phyloP scores from a whole-genome alignment of 225 moss, liverwort and hornwort species.

The Neckera pumila region DNA sequence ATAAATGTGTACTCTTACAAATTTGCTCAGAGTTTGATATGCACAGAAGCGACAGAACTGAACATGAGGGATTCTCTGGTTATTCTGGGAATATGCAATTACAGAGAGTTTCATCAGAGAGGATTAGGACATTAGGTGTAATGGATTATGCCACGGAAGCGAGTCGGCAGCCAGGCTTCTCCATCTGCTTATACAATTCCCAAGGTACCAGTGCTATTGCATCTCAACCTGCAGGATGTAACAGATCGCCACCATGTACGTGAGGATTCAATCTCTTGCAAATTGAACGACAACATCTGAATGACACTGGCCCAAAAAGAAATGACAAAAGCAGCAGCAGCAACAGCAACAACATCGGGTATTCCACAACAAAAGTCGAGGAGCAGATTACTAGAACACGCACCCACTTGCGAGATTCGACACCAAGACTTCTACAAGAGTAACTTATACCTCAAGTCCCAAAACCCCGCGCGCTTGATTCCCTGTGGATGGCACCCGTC shows the following conservation, averaged over 20 bases:
- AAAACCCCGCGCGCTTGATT: not conserved
- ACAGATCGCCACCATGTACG: not conserved
- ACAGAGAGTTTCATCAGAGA: not conserved
- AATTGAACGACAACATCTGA: not conserved
- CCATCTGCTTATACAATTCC: not conserved
- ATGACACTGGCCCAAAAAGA: no score
- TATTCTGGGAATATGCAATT: not conserved
- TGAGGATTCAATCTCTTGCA: not conserved
- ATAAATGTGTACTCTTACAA: not conserved
- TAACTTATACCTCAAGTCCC: not conserved
- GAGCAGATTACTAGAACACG: not conserved
- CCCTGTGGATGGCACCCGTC: not conserved
- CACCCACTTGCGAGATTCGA: not conserved
- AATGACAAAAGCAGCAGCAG: not conserved
- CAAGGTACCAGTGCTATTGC: no score
- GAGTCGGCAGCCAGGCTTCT: not conserved
- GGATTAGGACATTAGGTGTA: not conserved
- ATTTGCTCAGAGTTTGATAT: not conserved
- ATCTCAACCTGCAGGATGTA: not conserved
- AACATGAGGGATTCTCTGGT: not conserved
- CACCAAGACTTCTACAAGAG: not conserved
- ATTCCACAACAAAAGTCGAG: not conserved
- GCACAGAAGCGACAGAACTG: not conserved
- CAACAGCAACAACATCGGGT: not conserved
- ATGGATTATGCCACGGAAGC: not conserved